Percentiles rank a stretch among this genome's conserved stretches.
phyloP scores from a whole-genome alignment of 768 basidiomycete genomes.

The Mycena sanguinolenta region DNA sequence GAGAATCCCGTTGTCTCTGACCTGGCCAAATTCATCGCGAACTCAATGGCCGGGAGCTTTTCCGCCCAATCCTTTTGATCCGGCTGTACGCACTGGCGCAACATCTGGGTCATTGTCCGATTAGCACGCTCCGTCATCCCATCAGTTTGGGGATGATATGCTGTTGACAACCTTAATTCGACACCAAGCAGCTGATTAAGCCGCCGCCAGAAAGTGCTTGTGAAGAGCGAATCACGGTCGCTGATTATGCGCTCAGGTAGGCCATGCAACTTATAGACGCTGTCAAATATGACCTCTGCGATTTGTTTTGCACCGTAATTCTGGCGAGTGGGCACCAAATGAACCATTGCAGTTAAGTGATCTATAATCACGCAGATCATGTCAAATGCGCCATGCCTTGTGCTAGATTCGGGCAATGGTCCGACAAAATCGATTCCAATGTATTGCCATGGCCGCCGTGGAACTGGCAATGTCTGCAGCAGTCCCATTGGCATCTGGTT shows the following conservation, averaged over 20 bases:
- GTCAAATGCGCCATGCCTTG: constrained; percentile 38
- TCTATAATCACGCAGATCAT: constrained; percentile 42
- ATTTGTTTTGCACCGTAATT: too few relatives aligned
- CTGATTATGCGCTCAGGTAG: constrained; percentile 31
- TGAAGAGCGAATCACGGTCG: constrained; percentile 14
- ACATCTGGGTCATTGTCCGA: constrained; percentile 26
- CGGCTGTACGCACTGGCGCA: constrained; percentile 19
- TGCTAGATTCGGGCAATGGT: constrained; percentile 40
- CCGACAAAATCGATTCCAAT: neutral
- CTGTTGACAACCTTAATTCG: constrained; percentile 10
- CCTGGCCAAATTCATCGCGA: too few relatives aligned
- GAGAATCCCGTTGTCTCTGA: too few relatives aligned
- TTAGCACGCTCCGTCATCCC: constrained; percentile 23
- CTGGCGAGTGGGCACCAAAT: constrained; percentile 40
- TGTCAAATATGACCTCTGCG: too few relatives aligned
- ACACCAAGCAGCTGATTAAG: constrained; percentile 6
- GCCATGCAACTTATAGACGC: constrained; percentile 38
- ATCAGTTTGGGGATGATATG: too few relatives aligned
- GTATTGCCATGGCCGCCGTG: neutral
- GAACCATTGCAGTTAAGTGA: constrained; percentile 42
- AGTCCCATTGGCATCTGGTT: neutral
- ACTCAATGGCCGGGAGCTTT: too few relatives aligned
- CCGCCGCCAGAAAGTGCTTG: constrained; percentile 10
- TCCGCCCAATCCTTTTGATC: too few relatives aligned
- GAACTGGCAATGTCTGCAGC: neutral